Base-by-base conservation (phyloP, 176 grass and related monocot genomes). In the Chloris gayana region DNA sequence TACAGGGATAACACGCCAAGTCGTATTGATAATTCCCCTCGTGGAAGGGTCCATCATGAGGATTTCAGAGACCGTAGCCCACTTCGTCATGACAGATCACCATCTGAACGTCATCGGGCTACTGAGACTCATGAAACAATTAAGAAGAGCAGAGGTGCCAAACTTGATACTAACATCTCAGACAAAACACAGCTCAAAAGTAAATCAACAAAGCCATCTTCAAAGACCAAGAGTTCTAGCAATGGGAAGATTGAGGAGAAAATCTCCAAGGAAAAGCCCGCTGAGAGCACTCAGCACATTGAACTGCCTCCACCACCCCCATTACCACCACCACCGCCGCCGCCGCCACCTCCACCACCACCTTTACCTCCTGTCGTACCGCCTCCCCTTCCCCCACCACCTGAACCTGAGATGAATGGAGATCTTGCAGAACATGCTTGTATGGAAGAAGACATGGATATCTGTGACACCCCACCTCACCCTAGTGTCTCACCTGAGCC, bases 371-470 rank as follows among this genome's bases (percentile, higher is more conserved):
- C 85, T 51, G 76, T 80, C 6, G 78, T 87, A 13, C 88, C 93
- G 14, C 90, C 93, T 75, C 88, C 93, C 56, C 69, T 82, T 10
- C 88, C 90, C 37, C 91, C 90, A 50, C 77, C 79, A 41, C 83
- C 78, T 68, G 78, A 84, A 70, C 44, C 85, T 14, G 75, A 89
- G 72, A 49, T 54, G 21, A 85, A 84, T 77, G 88, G 45, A 67
- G 76, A 60, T 83, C 14, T 64, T 64, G 86, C 72, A 54, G 92
- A 92, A 67, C 86, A 83, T 73, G 44, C 73, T 62, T 92, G 87
- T 49, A 99, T 99, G 96, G 93, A 95, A 88, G 96, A 95, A 87
- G 96, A 99, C 80, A 99, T 99, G 96, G 96, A 99, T 84, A 99
- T 99, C 72, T 95, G 92, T 5, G 93, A 99, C 75, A 99, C 96